Evolutionary conservation across 371 early-diverging fungal species (phyloP), one percentile per base, ranked within the genome.

Genomic region (Mucor irregularis): DNA sequence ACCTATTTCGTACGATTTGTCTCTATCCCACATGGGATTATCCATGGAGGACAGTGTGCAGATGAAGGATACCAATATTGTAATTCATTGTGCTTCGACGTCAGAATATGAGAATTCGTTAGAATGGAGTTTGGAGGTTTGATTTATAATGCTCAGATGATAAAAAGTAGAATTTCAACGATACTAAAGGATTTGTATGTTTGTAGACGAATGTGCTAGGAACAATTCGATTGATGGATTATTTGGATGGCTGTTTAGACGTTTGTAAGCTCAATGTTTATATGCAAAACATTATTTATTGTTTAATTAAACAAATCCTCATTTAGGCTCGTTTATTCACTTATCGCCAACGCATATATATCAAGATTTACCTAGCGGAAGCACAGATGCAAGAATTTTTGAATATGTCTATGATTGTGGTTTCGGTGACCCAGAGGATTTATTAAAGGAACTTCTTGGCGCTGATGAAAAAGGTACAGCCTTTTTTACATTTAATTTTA

Each of bases 31-130:
- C 11, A 58, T 82, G 46, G 82, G 76, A 6, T 57, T 82, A 4
- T 76, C 78, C 3, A 59, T 61, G 37, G 49, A 63, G n/a, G 76
- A 82, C 42, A 52, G 69, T 31, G 51, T 47, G 10, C 65, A 67
- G 55, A 66, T 70, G 30, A 70, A 64, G 26, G 68, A 78, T 25
- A 62, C 68, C 0, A 64, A 70, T 19, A 59, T 77, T 21, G 71
- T 75, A 4, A 76, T 82, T 40, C 78, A 82, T 49, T 78, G 82
- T 49, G 82, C 82, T 8, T 71, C 74, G 13, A 69, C 82, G 7
- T 70, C 78, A 40, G 68, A 78, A 73, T 56, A 76, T 68, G 68
- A 74, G 65, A 47, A 66, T 66, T 56, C 76, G 49, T 21, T 62
- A 21, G 74, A 77, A 46, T 72, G 72, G 61, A 72, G 73, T 16